Conservation (phyloP, 208 protist genomes). For the Phytomonas sp. region DNA sequence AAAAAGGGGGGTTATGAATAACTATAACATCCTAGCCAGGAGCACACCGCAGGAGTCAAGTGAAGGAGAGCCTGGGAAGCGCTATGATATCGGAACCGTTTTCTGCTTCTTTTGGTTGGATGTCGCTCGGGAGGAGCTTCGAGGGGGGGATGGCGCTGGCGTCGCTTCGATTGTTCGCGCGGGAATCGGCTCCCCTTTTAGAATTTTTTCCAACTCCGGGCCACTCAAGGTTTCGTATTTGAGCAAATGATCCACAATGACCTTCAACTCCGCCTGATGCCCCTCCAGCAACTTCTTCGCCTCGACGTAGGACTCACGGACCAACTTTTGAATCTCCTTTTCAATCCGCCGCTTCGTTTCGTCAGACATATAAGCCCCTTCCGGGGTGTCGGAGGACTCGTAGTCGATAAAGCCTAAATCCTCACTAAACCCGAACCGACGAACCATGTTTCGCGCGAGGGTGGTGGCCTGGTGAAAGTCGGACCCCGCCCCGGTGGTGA, state of each 20-base stretch:
- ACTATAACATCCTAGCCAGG: too few species aligned
- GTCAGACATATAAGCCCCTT: conserved; percentile 88
- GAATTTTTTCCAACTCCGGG: conserved; percentile 65
- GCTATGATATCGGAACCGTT: conserved; percentile 29
- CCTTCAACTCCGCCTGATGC: conserved; percentile 60
- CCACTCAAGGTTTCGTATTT: conserved; percentile 81
- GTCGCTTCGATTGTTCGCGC: conserved; percentile 16
- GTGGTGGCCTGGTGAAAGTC: conserved; percentile 89
- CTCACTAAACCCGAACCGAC: conserved; percentile 87
- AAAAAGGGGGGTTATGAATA: too few species aligned
- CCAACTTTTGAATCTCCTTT: conserved; percentile 55
- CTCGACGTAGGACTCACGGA: conserved; percentile 68
- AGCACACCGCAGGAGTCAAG: too few species aligned
- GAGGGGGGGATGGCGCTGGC: too few species aligned
- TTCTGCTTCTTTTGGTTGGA: conserved; percentile 15
- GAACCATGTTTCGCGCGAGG: conserved; percentile 86
- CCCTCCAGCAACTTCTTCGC: conserved; percentile 54
- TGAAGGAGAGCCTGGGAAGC: neutral
- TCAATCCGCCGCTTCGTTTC: conserved; percentile 86
- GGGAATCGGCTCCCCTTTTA: conserved; percentile 70
- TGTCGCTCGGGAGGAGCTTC: neutral
- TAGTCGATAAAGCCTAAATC: conserved; percentile 84
- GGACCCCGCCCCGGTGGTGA: conserved; percentile 89
- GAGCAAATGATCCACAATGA: conserved; percentile 74
- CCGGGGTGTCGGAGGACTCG: conserved; percentile 51